A percentile compares a stretch with the other conserved stretches of the same genome.
phyloP scores from a whole-genome alignment of 768 basidiomycete genomes.

The Leccinellum albellum region DNA sequence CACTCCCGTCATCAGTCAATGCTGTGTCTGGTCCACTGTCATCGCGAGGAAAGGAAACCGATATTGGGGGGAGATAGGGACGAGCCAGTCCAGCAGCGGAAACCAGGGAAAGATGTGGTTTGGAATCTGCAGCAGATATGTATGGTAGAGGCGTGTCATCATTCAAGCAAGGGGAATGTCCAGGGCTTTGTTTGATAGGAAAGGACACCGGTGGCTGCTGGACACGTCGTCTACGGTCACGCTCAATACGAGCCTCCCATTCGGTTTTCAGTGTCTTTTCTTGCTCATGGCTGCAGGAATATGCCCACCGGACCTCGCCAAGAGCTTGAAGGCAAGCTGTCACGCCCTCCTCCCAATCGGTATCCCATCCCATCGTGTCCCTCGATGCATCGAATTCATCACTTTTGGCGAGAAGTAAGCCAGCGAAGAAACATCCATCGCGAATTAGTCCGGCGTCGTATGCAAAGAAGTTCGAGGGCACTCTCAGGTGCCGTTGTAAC shows the following conservation, averaged over 20 bases:
- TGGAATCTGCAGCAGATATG: conserved; percentile 1
- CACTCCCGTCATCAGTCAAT: conserved; percentile 45
- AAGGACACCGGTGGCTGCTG: conserved; percentile 23
- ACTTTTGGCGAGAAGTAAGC: conserved; percentile 63
- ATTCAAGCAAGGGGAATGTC: conserved; percentile 25
- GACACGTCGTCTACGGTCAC: conserved; percentile 27
- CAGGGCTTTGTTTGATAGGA: conserved; percentile 25
- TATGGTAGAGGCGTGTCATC: conserved; percentile 19
- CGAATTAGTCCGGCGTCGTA: conserved; percentile 85
- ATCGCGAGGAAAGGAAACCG: conserved; percentile 36
- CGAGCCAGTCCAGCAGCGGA: conserved; percentile 39
- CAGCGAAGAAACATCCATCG: conserved; percentile 89
- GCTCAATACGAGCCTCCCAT: conserved; percentile 39
- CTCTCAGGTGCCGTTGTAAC: conserved; percentile 46
- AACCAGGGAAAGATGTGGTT: conserved; percentile 28
- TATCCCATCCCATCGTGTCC: conserved; percentile 22
- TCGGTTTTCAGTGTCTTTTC: conserved; percentile 54
- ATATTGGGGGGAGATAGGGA: conserved; percentile 46
- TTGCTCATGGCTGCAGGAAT: conserved; percentile 69
- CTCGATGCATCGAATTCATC: conserved; percentile 33
- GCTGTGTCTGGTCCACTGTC: conserved; percentile 55
- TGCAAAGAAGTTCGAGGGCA: conserved; percentile 56
- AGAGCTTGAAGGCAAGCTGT: conserved; percentile 67
- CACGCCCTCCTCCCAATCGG: conserved; percentile 32
- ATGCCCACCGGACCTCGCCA: conserved; percentile 79